These are phyloP conservation scores for Macrophomina phaseolina DNA, from an alignment of 2,329 filamentous ascomycete genomes.

Conservation along the genomic window DNA sequence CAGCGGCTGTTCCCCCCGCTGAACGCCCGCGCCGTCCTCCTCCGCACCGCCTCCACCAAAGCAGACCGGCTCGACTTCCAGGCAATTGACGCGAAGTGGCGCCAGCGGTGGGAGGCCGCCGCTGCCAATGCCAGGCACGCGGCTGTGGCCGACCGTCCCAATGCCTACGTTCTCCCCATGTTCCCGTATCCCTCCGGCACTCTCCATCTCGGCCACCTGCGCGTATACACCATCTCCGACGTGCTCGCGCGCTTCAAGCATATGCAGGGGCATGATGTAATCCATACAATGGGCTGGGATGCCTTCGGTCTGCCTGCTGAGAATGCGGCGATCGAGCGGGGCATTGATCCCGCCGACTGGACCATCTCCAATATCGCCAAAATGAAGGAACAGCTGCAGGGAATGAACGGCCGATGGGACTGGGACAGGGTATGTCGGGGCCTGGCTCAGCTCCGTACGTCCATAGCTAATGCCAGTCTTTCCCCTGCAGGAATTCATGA, in stretches of 20 bases:
- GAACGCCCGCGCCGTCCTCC: not conserved
- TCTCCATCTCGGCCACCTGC: conserved; percentile 84
- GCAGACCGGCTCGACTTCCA: conserved; percentile 47
- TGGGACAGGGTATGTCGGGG: conserved; percentile 73
- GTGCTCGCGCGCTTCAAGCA: conserved; percentile 77
- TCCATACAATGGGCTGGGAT: conserved; percentile 95
- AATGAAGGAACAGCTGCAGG: conserved; percentile 81
- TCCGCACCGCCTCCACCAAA: conserved; percentile 18
- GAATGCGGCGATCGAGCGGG: conserved; percentile 85
- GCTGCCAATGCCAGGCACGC: conserved; percentile 16
- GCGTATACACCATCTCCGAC: conserved; percentile 90
- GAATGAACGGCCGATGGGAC: conserved; percentile 83
- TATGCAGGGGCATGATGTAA: conserved; percentile 74
- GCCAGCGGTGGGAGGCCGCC: conserved; percentile 51
- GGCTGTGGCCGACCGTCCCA: conserved; percentile 30
- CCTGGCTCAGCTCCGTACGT: conserved; percentile 5
- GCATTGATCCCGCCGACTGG: conserved; percentile 78
- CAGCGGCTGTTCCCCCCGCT: not conserved
- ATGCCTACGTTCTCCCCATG: conserved; percentile 82
- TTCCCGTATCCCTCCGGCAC: conserved; percentile 91
- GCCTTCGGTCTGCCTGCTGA: conserved; percentile 89
- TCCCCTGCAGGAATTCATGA: conserved; percentile 72
- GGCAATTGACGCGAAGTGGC: conserved; percentile 62
- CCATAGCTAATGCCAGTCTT: conserved; percentile 35
- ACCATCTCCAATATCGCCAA: conserved; percentile 78